These are phyloP conservation scores for Puccinia hordei DNA, from an alignment of 1,284 basidiomycete genomes.

Conservation along the genomic window DNA sequence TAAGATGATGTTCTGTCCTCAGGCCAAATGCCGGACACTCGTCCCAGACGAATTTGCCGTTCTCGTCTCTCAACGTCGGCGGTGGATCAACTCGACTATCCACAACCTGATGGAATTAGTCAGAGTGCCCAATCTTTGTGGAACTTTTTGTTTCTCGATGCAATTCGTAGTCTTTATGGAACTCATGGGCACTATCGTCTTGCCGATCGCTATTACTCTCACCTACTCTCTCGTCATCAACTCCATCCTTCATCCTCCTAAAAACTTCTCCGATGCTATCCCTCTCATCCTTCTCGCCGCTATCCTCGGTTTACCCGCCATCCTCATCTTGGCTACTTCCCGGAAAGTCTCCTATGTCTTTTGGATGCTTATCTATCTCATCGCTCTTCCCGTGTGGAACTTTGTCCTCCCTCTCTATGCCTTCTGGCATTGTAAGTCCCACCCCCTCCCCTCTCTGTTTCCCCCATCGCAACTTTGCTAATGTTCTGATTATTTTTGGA, in stretches of 20 bases:
- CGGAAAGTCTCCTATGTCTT: conserved; percentile 91
- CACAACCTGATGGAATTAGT: conserved; percentile 99
- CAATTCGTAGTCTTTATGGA: conserved; percentile 97
- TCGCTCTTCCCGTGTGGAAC: conserved; percentile 93
- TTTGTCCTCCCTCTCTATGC: conserved; percentile 89
- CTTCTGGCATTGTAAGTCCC: conserved; percentile 79
- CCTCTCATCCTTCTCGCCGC: conserved; percentile 84
- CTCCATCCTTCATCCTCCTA: conserved; percentile 74
- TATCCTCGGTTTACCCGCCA: conserved; percentile 87
- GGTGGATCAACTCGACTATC: conserved; percentile 99
- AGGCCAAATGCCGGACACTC: conserved; percentile 90
- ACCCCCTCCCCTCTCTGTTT: not conserved
- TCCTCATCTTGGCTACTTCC: conserved; percentile 91
- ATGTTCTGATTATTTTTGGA: not conserved
- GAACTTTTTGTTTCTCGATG: conserved; percentile 63
- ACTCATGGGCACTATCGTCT: conserved; percentile 88
- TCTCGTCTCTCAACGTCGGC: conserved; percentile 90
- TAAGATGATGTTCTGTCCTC: conserved; percentile 99
- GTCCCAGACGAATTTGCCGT: conserved; percentile 93
- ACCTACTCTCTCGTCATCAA: conserved; percentile 85
- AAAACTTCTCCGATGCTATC: conserved; percentile 85
- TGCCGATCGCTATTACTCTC: conserved; percentile 89
- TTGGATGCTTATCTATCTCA: conserved; percentile 95
- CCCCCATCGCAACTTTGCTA: not conserved
- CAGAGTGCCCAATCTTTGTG: conserved; percentile 84